Evolutionary conservation across 768 basidiomycete species (phyloP), one percentile per base, ranked within the genome.

Genomic region (Pleurotus citrinopileatus): DNA sequence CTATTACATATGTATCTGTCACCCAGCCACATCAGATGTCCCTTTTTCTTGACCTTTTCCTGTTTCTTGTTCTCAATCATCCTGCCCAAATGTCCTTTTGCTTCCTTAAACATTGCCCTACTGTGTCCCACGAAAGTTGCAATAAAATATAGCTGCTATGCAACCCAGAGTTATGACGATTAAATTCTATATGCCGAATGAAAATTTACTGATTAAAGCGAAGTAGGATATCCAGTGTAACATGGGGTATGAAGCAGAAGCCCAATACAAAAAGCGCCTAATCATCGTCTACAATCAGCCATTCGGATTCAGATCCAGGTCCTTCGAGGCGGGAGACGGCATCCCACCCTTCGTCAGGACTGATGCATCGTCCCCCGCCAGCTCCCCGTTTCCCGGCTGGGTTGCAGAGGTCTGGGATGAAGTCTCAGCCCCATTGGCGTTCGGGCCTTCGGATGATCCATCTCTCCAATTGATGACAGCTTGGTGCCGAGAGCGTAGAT

Each of bases 231-330:
- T 56, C 37, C 48, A 48, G 52, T 29, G 34, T 23, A 61, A 59
- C 51, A 63, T 23, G 59, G 64, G 71, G 70, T 73, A 75, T 74
- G 68, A 54, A 53, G 60, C 54, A 57, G 60, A 45, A 45, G 48
- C 43, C 53, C 10, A 38, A 40, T n/a, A 40, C 13, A 19, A 13
- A 40, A 42, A 45, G 19, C 50, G 19, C 19, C 12, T 40, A 23
- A 25, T 53, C 38, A 46, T 81, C 77, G 56, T 81, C 77, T 26
- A 92, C 76, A 23, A 92, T 86, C 63, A 93, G 63, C 90, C 91
- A 93, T 92, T 94, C 91, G 88, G 91, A 67, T 83, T 92, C 89
- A 82, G 82, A 84, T 84, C 85, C 84, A 80, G 72, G 68, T 69
- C 75, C 80, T 80, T 84, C 79, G 73, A 76, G 68, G 75, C 72